Evolutionary conservation across 306 rosid genomes (phyloP).

Genomic region (Cucurbita ficifolia): DNA sequence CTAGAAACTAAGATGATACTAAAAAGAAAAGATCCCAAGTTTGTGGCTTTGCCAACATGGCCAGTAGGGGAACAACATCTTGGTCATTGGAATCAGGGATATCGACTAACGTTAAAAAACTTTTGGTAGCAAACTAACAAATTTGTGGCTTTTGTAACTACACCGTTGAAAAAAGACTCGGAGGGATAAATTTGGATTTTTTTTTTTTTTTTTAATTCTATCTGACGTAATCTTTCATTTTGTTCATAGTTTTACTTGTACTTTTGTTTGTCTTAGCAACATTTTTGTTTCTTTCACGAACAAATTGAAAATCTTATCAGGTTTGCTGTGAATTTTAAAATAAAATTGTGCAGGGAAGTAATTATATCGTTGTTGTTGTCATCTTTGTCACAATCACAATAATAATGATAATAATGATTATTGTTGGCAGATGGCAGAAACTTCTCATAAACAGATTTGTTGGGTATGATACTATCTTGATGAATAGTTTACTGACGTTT

Average conservation of each 20-base stretch:
- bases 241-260: background rate
- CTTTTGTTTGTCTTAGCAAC: background rate
- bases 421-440: conserved; percentile 85
- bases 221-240: background rate
- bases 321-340: background rate
- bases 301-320: background rate
- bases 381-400: background rate
- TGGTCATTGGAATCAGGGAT: background rate
- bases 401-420: background rate
- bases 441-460: conserved; percentile 91
- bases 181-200: background rate
- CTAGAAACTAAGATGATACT: background rate
- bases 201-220: background rate
- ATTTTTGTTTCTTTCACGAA: background rate
- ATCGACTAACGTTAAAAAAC: background rate
- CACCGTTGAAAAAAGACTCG: background rate
- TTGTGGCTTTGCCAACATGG: background rate
- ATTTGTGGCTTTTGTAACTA: background rate
- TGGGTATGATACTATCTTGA: conserved; percentile 96
- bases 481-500: conserved; percentile 85
- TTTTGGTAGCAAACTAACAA: background rate
- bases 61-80: background rate
- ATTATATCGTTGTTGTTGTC: background rate
- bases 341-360: background rate
- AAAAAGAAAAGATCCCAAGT: background rate